Base-by-base conservation (phyloP, 202 grass and related monocot species). In the Saccharum hybrid region DNA sequence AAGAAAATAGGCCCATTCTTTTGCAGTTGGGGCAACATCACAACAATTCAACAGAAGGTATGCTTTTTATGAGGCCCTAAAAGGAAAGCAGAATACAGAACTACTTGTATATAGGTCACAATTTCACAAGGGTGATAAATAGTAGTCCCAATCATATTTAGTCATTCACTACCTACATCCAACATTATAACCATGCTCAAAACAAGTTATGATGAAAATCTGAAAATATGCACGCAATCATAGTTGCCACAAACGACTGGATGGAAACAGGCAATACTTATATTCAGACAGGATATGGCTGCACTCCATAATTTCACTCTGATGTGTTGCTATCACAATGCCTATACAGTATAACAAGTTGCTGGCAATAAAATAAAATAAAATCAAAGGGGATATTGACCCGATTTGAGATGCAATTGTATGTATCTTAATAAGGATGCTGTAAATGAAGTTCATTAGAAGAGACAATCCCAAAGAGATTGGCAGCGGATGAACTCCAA, bases 11-110 rank as follows among this genome's bases (percentile, higher is more conserved):
- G 28, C 49, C 38, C 85, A 56, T 60, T 39, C 34, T 83, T 69
- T 75, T 87, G 41, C 30, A 78, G 8, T 72, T 71, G 61, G 62
- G 57, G 59, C 13, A 80, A 31, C 84, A 82, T 23, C 8, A 65
- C 8, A 66, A 79, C 22, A 82, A 26, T 10, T 51, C 16, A 66
- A 82, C 21, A 82, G 11, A 81, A 34, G 22, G 57, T 36, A 67
- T 67, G 39, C 37, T 14, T 77, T 82, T 18, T 68, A 66, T 72
- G 26, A 65, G 8, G 60, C 66, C 22, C 14, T 0, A 2, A 66
- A 85, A 26, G 26, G 26, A 26, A 26, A 26, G 26, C 26, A 26
- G 26, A 26, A 26, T 26, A 26, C 26, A 26, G 26, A 26, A 26
- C 26, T 26, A 26, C 26, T 26, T 26, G 26, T 26, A 26, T 26